These are phyloP conservation scores for Pichia sp. DNA, from an alignment of 1,139 yeast genomes.

Conservation along the genomic window DNA sequence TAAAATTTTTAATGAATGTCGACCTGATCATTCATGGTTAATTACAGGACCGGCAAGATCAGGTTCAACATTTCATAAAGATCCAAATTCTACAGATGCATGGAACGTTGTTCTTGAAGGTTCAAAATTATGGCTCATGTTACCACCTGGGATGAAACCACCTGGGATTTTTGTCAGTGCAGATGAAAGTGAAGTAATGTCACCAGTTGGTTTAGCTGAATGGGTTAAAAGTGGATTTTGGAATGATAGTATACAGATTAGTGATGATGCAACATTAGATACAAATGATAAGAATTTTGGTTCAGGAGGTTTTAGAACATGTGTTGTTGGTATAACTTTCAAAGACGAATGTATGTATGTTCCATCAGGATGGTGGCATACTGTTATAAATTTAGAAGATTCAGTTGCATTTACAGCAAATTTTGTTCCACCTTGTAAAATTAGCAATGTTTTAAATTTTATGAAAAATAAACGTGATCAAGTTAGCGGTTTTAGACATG, in stretches of 20 bases:
- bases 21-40: constrained; percentile 90
- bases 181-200: constrained; percentile 83
- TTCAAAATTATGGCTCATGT: constrained; percentile 79
- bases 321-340: constrained; percentile 64
- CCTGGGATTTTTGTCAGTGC: constrained; percentile 80
- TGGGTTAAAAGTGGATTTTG: constrained; percentile 83
- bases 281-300: constrained; percentile 14
- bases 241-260: constrained; percentile 46
- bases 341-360: constrained; percentile 85
- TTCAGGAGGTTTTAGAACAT: constrained; percentile 28
- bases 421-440: constrained; percentile 63
- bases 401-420: constrained; percentile 80
- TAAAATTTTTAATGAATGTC: constrained; percentile 41
- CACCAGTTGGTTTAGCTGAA: constrained; percentile 85
- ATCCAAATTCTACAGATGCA: constrained; percentile 84
- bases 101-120: constrained; percentile 82
- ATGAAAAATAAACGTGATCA: constrained; percentile 62
- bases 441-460: constrained; percentile 58
- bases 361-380: constrained; percentile 96
- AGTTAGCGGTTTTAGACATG: constrained; percentile 69
- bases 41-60: constrained; percentile 75
- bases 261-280: constrained; percentile 28
- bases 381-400: constrained; percentile 76
- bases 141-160: constrained; percentile 69
- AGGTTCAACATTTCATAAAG: constrained; percentile 89